Conservation (phyloP, 352 stramenopile species). For the Phytophthora hibernalis region DNA sequence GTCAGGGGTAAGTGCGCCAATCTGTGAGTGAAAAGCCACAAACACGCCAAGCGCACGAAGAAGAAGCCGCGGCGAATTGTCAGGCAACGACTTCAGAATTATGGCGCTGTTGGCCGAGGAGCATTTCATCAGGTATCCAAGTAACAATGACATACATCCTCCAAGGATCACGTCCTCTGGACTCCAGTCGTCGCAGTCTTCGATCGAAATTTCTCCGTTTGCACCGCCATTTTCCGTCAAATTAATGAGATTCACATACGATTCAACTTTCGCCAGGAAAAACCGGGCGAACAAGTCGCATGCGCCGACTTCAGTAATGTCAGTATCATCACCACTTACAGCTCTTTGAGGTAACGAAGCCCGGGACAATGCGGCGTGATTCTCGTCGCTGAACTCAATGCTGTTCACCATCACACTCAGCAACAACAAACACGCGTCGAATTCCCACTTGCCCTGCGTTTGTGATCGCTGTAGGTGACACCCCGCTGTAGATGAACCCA, state of each 20-base stretch:
- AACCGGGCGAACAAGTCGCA: constrained; percentile 59
- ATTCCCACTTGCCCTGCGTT: constrained; percentile 56
- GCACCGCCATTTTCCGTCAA: constrained; percentile 12
- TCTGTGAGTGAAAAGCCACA: constrained; percentile 77
- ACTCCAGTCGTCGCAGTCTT: constrained; percentile 49
- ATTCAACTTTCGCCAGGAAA: constrained; percentile 64
- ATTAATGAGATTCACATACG: constrained; percentile 58
- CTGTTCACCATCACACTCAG: constrained; percentile 80
- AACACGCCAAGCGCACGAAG: constrained; percentile 69
- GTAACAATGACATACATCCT: constrained; percentile 67
- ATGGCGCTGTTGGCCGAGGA: constrained; percentile 41
- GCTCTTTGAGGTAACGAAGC: neutral
- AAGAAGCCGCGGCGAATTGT: constrained; percentile 53
- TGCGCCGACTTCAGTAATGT: neutral
- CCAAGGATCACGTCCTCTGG: constrained; percentile 82
- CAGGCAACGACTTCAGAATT: constrained; percentile 54
- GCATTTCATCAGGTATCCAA: constrained; percentile 77
- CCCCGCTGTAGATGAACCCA: neutral
- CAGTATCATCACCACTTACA: neutral
- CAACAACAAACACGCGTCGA: constrained; percentile 64
- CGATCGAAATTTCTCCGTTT: constrained; percentile 15
- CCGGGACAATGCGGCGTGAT: constrained; percentile 48
- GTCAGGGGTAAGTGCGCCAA: constrained; percentile 74
- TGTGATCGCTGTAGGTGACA: neutral
- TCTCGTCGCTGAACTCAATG: constrained; percentile 65